phyloP scores from a whole-genome alignment of 2,329 filamentous ascomycete genomes.

The Exophiala sp. region DNA sequence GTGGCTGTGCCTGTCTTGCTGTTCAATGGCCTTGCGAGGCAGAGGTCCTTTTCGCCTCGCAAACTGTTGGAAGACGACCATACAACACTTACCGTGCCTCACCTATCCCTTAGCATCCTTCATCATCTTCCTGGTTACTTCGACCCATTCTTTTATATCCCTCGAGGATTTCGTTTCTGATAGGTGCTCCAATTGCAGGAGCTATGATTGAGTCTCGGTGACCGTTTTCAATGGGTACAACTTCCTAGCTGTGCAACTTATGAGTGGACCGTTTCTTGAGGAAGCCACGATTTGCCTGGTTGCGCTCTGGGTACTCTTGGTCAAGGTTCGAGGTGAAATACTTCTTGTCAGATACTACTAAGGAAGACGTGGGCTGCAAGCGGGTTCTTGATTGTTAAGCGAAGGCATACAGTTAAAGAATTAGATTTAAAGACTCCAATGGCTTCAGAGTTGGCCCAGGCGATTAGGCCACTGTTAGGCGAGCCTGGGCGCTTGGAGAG shows the following conservation, averaged over 20 bases:
- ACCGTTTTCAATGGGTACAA: not conserved
- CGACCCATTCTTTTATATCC: too few species aligned
- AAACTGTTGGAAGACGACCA: conserved; percentile 44
- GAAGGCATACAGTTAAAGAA: too few species aligned
- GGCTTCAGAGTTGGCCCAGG: too few species aligned
- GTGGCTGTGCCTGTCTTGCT: conserved; percentile 21
- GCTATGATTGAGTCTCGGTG: conserved; percentile 38
- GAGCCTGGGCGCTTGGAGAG: too few species aligned
- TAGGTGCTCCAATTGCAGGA: conserved; percentile 40
- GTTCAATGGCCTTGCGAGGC: conserved; percentile 25
- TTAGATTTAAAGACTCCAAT: too few species aligned
- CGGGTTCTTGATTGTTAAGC: too few species aligned
- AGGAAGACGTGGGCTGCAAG: too few species aligned
- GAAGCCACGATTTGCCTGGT: not conserved
- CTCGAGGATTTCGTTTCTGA: not conserved
- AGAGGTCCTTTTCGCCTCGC: conserved; percentile 34
- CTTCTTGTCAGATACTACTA: not conserved
- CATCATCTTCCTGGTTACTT: too few species aligned
- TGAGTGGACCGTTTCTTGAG: not conserved
- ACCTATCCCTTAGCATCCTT: too few species aligned
- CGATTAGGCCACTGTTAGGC: too few species aligned
- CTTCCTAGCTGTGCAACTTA: not conserved
- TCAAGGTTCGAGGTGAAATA: not conserved
- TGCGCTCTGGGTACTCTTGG: not conserved
- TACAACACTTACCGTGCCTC: conserved; percentile 44